Percentiles rank a stretch among this genome's conserved stretches.
These are phyloP conservation scores for Pseudocercospora musae DNA, from an alignment of 2,329 filamentous ascomycete genomes.

Conservation along the genomic window DNA sequence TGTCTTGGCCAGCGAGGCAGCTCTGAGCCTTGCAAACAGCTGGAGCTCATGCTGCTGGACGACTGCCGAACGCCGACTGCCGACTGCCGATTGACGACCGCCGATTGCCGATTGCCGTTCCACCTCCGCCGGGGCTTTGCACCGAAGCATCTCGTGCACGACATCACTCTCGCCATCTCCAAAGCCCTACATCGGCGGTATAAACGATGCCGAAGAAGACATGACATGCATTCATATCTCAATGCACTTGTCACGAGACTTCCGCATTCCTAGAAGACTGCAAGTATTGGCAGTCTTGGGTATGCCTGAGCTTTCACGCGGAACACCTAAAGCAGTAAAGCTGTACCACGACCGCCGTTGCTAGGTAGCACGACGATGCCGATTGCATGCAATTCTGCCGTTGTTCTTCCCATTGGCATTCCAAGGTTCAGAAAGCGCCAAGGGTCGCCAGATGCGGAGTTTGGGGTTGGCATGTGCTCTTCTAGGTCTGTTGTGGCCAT, in stretches of 20 bases:
- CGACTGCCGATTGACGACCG: too few species aligned
- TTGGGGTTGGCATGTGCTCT: not conserved
- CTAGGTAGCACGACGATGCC: not conserved
- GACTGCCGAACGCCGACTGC: too few species aligned
- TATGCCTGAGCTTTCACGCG: not conserved
- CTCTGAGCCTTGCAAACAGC: constrained; percentile 8
- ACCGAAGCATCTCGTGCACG: not conserved
- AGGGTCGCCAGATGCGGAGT: not conserved
- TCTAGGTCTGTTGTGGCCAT: not conserved
- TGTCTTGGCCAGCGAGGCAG: constrained; percentile 6
- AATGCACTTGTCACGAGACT: not conserved
- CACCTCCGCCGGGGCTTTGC: not conserved
- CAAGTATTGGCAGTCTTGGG: not conserved
- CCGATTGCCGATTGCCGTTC: not conserved
- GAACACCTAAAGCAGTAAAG: constrained; percentile 3
- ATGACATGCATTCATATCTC: not conserved
- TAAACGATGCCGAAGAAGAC: not conserved
- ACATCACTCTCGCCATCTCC: not conserved
- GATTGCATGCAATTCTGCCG: constrained; percentile 5
- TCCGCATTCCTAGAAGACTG: not conserved
- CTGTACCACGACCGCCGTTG: not conserved
- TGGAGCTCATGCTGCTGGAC: too few species aligned
- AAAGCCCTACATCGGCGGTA: not conserved
- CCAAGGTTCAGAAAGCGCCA: not conserved
- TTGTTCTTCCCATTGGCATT: not conserved